A percentile compares a stretch with the other conserved stretches of the same genome.
phyloP scores from a whole-genome alignment of 169 alveolate genomes.

The Amoebophrya sp. region DNA sequence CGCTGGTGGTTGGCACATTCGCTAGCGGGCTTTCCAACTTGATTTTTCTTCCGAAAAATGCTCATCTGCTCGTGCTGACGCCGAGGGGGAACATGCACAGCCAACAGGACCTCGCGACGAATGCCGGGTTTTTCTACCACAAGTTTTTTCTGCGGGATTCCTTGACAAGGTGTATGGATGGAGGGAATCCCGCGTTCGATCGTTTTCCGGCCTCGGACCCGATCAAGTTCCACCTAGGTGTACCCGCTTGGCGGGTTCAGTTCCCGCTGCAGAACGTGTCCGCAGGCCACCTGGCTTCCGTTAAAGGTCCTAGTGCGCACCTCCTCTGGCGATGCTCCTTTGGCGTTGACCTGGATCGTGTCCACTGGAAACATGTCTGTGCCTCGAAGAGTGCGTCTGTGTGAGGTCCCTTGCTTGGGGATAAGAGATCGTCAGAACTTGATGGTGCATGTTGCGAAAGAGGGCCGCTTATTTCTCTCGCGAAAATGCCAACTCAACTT shows the following conservation, averaged over 20 bases:
- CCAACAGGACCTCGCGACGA: background rate
- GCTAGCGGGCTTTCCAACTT: background rate
- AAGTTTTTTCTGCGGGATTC: background rate
- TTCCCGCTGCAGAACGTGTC: conserved; percentile 21
- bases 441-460: too few species aligned
- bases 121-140: background rate
- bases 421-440: too few species aligned
- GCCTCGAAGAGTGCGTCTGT: too few species aligned
- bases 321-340: background rate
- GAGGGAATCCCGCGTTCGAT: conserved; percentile 2
- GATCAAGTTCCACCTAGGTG: background rate
- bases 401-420: too few species aligned
- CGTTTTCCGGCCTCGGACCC: background rate
- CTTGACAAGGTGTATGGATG: background rate
- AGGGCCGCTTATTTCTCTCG: too few species aligned
- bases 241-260: background rate
- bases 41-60: background rate
- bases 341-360: background rate
- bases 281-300: background rate
- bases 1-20: background rate
- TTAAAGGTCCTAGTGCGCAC: background rate
- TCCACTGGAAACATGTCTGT: too few species aligned
- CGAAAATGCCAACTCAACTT: too few species aligned
- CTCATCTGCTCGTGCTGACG: background rate
- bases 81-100: background rate